These are phyloP conservation scores for Fusarium nisikadoi DNA, from an alignment of 2,329 filamentous ascomycete genomes.

Conservation along the genomic window DNA sequence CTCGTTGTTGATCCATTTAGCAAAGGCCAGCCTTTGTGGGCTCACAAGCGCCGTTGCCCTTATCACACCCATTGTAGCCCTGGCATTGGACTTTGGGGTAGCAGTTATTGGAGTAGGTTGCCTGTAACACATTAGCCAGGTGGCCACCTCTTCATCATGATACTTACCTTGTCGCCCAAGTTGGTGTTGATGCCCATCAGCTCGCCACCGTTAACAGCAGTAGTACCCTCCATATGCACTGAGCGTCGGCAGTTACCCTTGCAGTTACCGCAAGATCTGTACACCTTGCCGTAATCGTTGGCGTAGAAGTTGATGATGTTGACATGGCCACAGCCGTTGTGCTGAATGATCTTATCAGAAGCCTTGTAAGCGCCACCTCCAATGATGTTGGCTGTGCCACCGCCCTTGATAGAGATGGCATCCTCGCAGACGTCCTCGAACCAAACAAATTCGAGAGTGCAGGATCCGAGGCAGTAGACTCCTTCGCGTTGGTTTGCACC, in stretches of 20 bases:
- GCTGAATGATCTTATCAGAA: slow-evolving; percentile 59
- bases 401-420: slow-evolving; percentile 33
- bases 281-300: slow-evolving; percentile 59
- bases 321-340: slow-evolving; percentile 59
- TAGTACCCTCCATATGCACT: slow-evolving; percentile 57
- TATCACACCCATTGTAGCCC: slow-evolving; percentile 46
- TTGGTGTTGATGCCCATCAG: slow-evolving; percentile 57
- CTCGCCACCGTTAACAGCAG: slow-evolving; percentile 54
- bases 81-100: slow-evolving; percentile 45
- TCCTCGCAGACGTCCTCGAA: slow-evolving; percentile 59
- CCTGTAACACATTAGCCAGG: background rate
- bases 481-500: slow-evolving; percentile 58
- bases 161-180: slow-evolving; percentile 43
- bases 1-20: no score
- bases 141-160: fast-evolving
- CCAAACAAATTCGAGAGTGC: slow-evolving; percentile 60
- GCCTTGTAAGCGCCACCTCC: slow-evolving; percentile 59
- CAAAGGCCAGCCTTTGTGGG: slow-evolving; percentile 41
- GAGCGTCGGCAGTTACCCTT: slow-evolving; percentile 52
- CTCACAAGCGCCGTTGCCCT: slow-evolving; percentile 45
- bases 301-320: slow-evolving; percentile 52
- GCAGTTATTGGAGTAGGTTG: slow-evolving; percentile 47
- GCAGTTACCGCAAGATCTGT: slow-evolving; percentile 44
- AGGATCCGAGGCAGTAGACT: slow-evolving; percentile 57
- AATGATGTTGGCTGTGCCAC: slow-evolving; percentile 52